These are phyloP conservation scores for Chernovozyma sophiae-reginae DNA, from an alignment of 1,139 yeast genomes.

Conservation along the genomic window DNA sequence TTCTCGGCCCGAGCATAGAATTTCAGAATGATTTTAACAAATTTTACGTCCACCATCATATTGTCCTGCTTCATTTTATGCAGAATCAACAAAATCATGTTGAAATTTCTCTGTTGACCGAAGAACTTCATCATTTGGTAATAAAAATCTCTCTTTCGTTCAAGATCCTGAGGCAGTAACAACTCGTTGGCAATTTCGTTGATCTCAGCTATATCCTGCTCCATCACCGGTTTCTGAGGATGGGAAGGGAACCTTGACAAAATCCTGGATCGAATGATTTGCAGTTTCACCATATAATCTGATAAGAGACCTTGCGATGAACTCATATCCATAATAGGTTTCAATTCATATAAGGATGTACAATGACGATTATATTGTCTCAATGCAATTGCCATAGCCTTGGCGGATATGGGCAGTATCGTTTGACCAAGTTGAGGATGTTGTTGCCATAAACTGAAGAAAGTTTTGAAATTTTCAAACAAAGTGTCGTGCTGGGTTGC, in stretches of 20 bases:
- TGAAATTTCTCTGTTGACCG: conserved; percentile 14
- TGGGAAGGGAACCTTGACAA: conserved; percentile 2
- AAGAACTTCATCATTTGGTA: conserved; percentile 18
- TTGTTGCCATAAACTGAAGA: conserved; percentile 1
- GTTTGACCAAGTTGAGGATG: conserved; percentile 15
- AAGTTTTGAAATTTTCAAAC: conserved; percentile 21
- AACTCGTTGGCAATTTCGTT: conserved; percentile 16
- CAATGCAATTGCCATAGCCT: conserved; percentile 17
- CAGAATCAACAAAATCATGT: conserved; percentile 22
- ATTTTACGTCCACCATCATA: conserved; percentile 14
- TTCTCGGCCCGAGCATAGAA: conserved; percentile 23
- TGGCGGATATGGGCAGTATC: conserved; percentile 24
- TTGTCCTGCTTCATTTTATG: conserved; percentile 21
- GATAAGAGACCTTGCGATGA: background rate
- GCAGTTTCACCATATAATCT: conserved; percentile 4
- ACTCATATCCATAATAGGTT: background rate
- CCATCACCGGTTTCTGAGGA: conserved; percentile 18
- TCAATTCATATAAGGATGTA: background rate
- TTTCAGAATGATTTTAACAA: conserved; percentile 19
- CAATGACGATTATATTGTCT: background rate
- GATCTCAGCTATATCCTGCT: conserved; percentile 22
- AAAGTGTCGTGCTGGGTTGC: conserved; percentile 27
- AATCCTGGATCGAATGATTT: conserved; percentile 1
- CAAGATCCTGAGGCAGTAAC: background rate
- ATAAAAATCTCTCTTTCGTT: conserved; percentile 13